Conservation (phyloP, 306 rosid species). For the Gastrolobium bilobum region DNA sequence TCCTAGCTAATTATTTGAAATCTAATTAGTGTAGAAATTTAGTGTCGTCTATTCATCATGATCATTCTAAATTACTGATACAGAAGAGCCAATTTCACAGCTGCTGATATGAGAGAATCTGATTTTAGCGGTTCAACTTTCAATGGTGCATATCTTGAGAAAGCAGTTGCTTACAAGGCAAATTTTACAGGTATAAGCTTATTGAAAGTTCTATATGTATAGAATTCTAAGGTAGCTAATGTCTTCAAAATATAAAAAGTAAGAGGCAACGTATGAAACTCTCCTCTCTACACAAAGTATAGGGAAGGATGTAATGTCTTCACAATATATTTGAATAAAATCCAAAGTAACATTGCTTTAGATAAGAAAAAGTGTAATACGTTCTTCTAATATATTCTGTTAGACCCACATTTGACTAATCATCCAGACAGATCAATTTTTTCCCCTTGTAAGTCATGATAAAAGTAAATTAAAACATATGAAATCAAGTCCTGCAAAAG, state of each 20-base stretch:
- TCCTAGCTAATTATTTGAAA: slow-evolving; percentile 40
- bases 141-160: slow-evolving; percentile 94
- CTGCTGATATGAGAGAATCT: slow-evolving; percentile 98
- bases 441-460: slow-evolving; percentile 25
- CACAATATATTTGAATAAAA: neutral
- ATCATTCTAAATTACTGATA: slow-evolving; percentile 53
- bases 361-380: neutral
- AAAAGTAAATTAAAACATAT: slow-evolving; percentile 18
- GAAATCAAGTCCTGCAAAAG: slow-evolving; percentile 16
- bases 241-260: too few relatives aligned
- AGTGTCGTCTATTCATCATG: slow-evolving; percentile 50
- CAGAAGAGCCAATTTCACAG: slow-evolving; percentile 99
- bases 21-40: slow-evolving; percentile 38
- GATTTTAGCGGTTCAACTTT: slow-evolving; percentile 96
- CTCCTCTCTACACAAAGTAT: too few relatives aligned
- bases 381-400: slow-evolving; percentile 1
- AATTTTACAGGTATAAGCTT: slow-evolving; percentile 77
- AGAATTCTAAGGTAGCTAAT: neutral
- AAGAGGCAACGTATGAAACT: too few relatives aligned
- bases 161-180: slow-evolving; percentile 96
- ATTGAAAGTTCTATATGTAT: neutral
- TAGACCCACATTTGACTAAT: neutral
- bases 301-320: too few relatives aligned
- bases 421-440: neutral
- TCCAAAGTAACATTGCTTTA: neutral